Conservation (phyloP, 2,329 filamentous ascomycete species). For the Aspergillus felis region DNA sequence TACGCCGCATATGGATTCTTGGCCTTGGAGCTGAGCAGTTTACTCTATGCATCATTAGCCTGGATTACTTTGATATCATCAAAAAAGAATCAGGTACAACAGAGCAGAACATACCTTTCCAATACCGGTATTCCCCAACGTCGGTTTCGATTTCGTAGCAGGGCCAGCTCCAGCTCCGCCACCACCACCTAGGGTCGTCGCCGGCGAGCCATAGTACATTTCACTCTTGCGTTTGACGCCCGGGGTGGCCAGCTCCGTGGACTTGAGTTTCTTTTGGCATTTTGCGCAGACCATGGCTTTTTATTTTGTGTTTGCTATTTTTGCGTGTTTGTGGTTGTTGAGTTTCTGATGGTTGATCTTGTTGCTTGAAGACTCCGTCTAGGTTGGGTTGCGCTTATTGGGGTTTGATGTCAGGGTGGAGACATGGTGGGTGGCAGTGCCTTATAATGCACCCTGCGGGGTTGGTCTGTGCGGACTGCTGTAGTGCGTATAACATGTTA, state of each 20-base stretch:
- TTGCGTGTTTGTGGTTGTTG: not conserved
- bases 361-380: not conserved
- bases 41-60: slow-evolving; percentile 46
- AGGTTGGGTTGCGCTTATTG: not conserved
- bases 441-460: not conserved
- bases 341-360: not conserved
- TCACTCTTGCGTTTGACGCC: slow-evolving; percentile 65
- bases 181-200: slow-evolving; percentile 34
- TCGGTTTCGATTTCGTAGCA: slow-evolving; percentile 36
- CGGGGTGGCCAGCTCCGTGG: slow-evolving; percentile 60
- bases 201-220: slow-evolving; percentile 61
- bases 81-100: too few relatives aligned
- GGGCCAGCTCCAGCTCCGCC: slow-evolving; percentile 16
- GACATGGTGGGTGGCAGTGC: not conserved
- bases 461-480: not conserved
- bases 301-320: slow-evolving; percentile 1
- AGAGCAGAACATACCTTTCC: slow-evolving; percentile 48
- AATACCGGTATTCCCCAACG: slow-evolving; percentile 55
- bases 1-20: slow-evolving; percentile 65
- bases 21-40: slow-evolving; percentile 60
- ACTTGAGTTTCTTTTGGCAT: slow-evolving; percentile 59
- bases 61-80: not conserved
- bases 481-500: not conserved
- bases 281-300: slow-evolving; percentile 60
- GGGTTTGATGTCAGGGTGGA: not conserved